A percentile compares a stretch with the other conserved stretches of the same genome.
Evolutionary conservation across 2,329 filamentous ascomycete species (phyloP).

Genomic region (Ophiostoma triangulosporum): DNA sequence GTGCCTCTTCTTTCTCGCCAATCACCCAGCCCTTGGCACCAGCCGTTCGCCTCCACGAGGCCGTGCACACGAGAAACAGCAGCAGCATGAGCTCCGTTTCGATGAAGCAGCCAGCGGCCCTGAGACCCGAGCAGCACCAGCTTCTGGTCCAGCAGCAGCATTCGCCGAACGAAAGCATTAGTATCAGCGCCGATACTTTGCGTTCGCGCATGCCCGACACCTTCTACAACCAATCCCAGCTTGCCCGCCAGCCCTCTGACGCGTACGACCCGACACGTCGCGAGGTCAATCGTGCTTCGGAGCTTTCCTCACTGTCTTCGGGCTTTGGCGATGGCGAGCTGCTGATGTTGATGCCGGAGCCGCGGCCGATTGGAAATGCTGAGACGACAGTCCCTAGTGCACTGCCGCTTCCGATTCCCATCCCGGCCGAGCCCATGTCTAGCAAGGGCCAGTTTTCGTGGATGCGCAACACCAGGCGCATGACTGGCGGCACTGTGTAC

Average conservation of each 20-base stretch:
- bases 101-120: background rate
- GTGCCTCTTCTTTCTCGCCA: slow-evolving; percentile 12
- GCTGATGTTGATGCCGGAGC: slow-evolving; percentile 23
- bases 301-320: slow-evolving; percentile 47
- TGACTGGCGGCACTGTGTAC: slow-evolving; percentile 34
- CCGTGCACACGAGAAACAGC: background rate
- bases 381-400: background rate
- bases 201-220: slow-evolving; percentile 24
- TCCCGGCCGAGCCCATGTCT: background rate
- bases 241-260: slow-evolving; percentile 24
- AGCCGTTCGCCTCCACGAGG: background rate
- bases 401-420: background rate
- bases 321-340: slow-evolving; percentile 51
- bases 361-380: background rate
- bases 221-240: slow-evolving; percentile 27
- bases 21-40: slow-evolving; percentile 13
- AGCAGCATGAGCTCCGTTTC: background rate
- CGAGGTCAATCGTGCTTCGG: slow-evolving; percentile 30
- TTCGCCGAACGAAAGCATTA: background rate
- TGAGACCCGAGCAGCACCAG: background rate
- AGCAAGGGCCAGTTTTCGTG: slow-evolving; percentile 9
- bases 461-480: slow-evolving; percentile 7
- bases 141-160: background rate
- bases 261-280: slow-evolving; percentile 23
- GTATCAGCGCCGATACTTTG: slow-evolving; percentile 17